Conservation (phyloP, 768 basidiomycete genomes). For the Amanita rimosa region DNA sequence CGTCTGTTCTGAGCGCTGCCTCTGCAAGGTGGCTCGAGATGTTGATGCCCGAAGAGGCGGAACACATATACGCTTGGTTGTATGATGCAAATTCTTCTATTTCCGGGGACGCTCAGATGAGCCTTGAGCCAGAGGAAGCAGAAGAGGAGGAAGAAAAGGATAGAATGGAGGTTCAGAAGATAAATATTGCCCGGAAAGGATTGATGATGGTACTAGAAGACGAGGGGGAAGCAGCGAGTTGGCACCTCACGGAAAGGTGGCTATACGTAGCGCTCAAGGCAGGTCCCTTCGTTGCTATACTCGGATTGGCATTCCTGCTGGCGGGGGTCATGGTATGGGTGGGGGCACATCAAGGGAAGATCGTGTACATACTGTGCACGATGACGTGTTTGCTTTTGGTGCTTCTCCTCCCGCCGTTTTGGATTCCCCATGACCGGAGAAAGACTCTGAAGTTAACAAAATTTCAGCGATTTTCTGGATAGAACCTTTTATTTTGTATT, state of each 20-base stretch:
- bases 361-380: background rate
- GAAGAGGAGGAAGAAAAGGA: background rate
- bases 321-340: conserved; percentile 1
- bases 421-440: background rate
- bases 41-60: background rate
- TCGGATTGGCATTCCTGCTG: background rate
- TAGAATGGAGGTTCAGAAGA: background rate
- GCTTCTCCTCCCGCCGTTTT: background rate
- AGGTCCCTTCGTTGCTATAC: background rate
- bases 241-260: background rate
- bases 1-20: background rate
- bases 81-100: background rate
- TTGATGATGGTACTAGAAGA: no score
- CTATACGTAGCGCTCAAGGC: background rate
- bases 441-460: background rate
- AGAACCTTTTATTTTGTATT: background rate
- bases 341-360: background rate
- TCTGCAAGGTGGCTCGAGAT: conserved; percentile 5
- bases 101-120: background rate
- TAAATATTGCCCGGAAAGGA: background rate
- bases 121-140: background rate
- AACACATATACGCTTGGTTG: background rate
- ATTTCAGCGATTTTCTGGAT: background rate
- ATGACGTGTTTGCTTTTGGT: background rate
- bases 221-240: background rate